Evolutionary conservation across 305 asterid species (phyloP), one percentile per base, ranked within the genome.

Genomic region (Fraxinus ornus): DNA sequence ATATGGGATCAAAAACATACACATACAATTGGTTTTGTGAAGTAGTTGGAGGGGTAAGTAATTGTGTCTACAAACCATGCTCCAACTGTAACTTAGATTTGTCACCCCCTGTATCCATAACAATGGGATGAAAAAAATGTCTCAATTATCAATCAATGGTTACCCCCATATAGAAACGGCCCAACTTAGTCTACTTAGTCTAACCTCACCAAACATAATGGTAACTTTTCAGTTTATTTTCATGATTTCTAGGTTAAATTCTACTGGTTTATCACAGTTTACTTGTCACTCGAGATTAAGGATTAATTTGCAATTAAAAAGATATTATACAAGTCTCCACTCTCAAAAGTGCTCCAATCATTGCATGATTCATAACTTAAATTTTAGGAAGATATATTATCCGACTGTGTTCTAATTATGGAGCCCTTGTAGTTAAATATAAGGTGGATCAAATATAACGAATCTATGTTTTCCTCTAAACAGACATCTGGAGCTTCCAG

Each of bases 401-500:
- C 12, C 19, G 73, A 2, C 33, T 19, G 19, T 9, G 74, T 66
- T 28, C 4, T 26, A 66, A 9, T 66, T 66, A 26, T 66, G 36
- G 5, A 66, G n/a, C 74, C 36, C 8, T 24, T 66, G n/a, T 66
- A 24, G 8, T 32, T 72, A 36, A 36, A 62, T 7, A 35, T 24
- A 78, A 76, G 62, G 80, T 44, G 13, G 79, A 26, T 44, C 35
- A 41, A 33, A 24, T 47, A 12, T 76, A 28, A 74, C 47, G 37
- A 22, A 32, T 13, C 77, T 7, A 2, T 82, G 83, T 35, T 83
- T 79, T 87, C 82, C 82, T 80, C 83, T 30, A 44, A 84, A 79
- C 86, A 95, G 99, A 89, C 92, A 81, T 91, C 97, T 66, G 95
- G 93, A 84, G 98, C 93, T 86, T 86, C 95, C 77, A 92, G 97